These are phyloP conservation scores for Ascobolus immersus DNA, from an alignment of 495 filamentous ascomycete species.

Conservation along the genomic window DNA sequence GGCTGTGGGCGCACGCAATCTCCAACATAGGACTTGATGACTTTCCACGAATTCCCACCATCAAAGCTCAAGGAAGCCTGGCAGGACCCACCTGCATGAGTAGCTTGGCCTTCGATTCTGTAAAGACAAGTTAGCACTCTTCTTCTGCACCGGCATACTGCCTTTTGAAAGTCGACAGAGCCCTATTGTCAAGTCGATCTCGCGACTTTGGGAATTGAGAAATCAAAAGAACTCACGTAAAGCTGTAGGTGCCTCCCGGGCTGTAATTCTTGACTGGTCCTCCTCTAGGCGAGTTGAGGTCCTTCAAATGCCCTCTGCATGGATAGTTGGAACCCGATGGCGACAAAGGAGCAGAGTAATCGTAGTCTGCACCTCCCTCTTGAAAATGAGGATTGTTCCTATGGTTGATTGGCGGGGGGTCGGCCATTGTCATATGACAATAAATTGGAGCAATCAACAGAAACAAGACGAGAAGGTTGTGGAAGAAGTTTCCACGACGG, in stretches of 20 bases:
- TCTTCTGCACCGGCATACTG: not conserved
- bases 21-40: constrained; percentile 37
- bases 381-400: constrained; percentile 11
- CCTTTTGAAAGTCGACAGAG: not conserved
- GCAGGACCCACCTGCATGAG: constrained; percentile 36
- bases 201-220: not conserved
- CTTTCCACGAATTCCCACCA: constrained; percentile 28
- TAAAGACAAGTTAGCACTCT: constrained; percentile 20
- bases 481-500: too few relatives aligned
- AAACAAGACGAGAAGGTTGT: too few relatives aligned
- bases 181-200: not conserved
- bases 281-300: constrained; percentile 18
- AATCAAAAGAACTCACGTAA: constrained; percentile 14
- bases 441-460: too few relatives aligned
- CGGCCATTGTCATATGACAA: constrained; percentile 36
- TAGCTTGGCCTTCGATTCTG: constrained; percentile 20
- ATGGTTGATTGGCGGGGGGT: constrained; percentile 16
- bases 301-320: constrained; percentile 27
- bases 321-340: constrained; percentile 25
- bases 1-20: constrained; percentile 27
- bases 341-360: constrained; percentile 27
- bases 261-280: constrained; percentile 22
- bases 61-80: constrained; percentile 38
- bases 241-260: constrained; percentile 19
- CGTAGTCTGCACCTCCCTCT: constrained; percentile 21